Evolutionary conservation across 1,284 basidiomycete species (phyloP), one percentile per base, ranked within the genome.

Genomic region (Exobasidium rhododendri): DNA sequence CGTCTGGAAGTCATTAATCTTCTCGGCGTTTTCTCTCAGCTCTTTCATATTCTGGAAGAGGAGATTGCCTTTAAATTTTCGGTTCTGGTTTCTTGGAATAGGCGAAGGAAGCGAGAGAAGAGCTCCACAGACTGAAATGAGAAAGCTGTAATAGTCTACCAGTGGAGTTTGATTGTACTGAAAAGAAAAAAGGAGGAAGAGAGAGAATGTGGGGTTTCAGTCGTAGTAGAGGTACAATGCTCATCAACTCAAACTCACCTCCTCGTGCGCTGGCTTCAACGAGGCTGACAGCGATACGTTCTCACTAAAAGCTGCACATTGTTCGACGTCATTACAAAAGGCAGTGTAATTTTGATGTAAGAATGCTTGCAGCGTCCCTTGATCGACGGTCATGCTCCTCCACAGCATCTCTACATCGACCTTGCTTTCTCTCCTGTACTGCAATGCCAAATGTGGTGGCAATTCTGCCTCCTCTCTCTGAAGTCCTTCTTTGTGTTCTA

Each of bases 271-370:
- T 86, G 67, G 56, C 2, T 52, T 28, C 13, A 76, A 85, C 0
- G 86, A 83, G 75, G 97, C 94, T 0, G 89, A 84, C 81, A 85
- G 86, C 69, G 92, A 94, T 58, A 97, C 81, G 76, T 86, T 87
- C 31, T 97, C 93, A 22, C 87, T 82, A 1, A 92, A 81, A 0
- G 82, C 83, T 1, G 85, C 85, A 64, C 88, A 88, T 64, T 97
- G 83, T 3, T 94, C 90, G 0, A 94, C 78, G 28, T 88, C 86
- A 44, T 85, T 81, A 73, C 89, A 92, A 77, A 92, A 98, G 57
- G 88, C 86, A 0, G 88, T 85, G 66, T 93, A 91, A 77, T 97
- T 97, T 76, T 97, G 92, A 68, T 97, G 93, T 2, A 94, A 84
- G 79, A 97, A 99, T 3, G 94, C 82, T 5, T 88, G 88, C 65